Conservation (phyloP, 78 protist species). For the Guillardia theta region DNA sequence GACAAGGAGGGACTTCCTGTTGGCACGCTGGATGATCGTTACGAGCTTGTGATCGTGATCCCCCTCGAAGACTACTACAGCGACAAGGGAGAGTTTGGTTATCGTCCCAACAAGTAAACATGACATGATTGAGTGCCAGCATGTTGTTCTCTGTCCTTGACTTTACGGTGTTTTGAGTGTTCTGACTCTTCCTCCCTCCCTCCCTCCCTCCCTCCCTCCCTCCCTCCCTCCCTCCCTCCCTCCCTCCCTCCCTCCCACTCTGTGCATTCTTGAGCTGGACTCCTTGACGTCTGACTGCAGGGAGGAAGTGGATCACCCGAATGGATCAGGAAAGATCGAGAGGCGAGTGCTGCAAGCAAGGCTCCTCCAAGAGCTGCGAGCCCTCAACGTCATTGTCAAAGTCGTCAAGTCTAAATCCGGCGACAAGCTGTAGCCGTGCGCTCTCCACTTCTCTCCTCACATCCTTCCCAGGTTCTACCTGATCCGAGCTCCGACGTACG, state of each 20-base stretch:
- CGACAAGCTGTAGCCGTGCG: not conserved
- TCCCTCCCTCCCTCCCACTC: too few species aligned
- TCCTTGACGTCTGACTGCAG: too few species aligned
- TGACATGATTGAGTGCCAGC: too few species aligned
- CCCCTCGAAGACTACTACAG: not conserved
- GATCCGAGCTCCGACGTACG: not conserved
- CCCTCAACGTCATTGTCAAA: not conserved
- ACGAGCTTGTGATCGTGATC: not conserved
- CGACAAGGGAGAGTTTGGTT: not conserved
- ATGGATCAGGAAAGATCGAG: not conserved
- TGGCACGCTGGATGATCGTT: not conserved
- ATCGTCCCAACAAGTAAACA: too few species aligned
- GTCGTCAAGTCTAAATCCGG: not conserved
- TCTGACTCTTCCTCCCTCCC: too few species aligned
- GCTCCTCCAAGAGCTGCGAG: not conserved
- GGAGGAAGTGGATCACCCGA: not conserved
- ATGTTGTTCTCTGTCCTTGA: too few species aligned
- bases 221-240: too few species aligned
- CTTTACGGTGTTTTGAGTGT: too few species aligned
- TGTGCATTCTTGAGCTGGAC: too few species aligned
- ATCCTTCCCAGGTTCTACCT: not conserved
- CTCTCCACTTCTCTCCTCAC: not conserved
- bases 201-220: too few species aligned
- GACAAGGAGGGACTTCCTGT: too few species aligned
- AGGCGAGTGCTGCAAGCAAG: not conserved